Percentiles rank a stretch among this genome's conserved stretches.
Evolutionary conservation across 140 eudicot genomes (phyloP).

Genomic region (Erigeron philadelphicus): DNA sequence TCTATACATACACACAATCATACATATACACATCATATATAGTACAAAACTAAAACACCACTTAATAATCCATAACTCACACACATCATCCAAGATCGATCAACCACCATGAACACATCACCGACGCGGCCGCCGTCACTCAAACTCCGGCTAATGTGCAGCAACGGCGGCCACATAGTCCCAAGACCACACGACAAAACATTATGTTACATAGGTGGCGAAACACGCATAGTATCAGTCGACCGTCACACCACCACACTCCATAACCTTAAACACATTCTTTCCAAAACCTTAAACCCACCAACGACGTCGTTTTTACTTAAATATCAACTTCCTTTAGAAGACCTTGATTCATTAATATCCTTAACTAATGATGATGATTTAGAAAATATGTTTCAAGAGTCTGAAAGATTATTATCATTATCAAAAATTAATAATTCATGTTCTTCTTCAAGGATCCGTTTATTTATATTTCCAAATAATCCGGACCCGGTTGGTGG

Average conservation of each 20-base stretch:
- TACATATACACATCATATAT: no score
- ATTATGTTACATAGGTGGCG: conserved; percentile 78
- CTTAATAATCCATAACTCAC: neutral
- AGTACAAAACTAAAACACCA: neutral
- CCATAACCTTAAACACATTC: conserved; percentile 45
- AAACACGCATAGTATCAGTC: conserved; percentile 62
- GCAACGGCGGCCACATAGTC: conserved; percentile 80
- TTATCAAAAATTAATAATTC: neutral
- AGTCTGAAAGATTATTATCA: conserved; percentile 48
- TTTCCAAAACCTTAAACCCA: conserved; percentile 46
- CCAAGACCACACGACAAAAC: conserved; percentile 83
- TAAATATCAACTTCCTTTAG: conserved; percentile 71
- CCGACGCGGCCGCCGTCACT: conserved; percentile 16
- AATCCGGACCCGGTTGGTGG: conserved; percentile 31
- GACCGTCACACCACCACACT: conserved; percentile 49
- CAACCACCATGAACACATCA: conserved; percentile 21
- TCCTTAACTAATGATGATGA: conserved; percentile 71
- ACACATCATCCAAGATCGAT: neutral
- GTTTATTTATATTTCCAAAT: conserved; percentile 57
- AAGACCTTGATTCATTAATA: conserved; percentile 74
- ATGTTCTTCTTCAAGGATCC: conserved; percentile 32
- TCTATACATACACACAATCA: neutral
- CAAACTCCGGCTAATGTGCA: conserved; percentile 77
- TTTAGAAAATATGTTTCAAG: conserved; percentile 76
- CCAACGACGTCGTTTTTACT: conserved; percentile 32